Evolutionary conservation across 768 basidiomycete species (phyloP).

Genomic region (Hortiboletus campestris): DNA sequence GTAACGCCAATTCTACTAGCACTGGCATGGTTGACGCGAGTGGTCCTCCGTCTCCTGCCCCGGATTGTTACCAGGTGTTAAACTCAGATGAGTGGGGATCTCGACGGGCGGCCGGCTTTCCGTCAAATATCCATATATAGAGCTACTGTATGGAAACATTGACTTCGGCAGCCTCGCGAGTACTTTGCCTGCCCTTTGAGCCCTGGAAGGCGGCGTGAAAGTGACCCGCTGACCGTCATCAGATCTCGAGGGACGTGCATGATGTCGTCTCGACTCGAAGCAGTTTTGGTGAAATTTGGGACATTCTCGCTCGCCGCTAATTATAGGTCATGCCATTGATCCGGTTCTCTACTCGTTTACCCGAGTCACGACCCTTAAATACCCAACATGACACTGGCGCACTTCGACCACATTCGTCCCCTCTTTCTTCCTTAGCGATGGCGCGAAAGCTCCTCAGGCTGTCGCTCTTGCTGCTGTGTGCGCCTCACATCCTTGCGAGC

Average conservation of each 20-base stretch:
- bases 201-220: not conserved
- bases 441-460: slow-evolving; percentile 6
- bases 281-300: not conserved
- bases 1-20: too few relatives aligned
- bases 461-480: slow-evolving; percentile 15
- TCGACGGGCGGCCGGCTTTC: too few relatives aligned
- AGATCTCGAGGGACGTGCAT: not conserved
- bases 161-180: not conserved
- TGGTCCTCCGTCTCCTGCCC: not conserved
- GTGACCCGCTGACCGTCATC: slow-evolving; percentile 3
- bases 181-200: not conserved
- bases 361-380: slow-evolving; percentile 1
- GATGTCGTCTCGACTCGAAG: not conserved
- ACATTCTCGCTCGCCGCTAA: not conserved
- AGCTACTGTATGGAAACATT: not conserved
- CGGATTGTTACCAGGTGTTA: not conserved
- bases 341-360: not conserved
- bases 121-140: not conserved
- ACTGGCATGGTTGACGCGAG: too few relatives aligned
- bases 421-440: slow-evolving; percentile 13
- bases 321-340: not conserved
- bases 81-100: not conserved
- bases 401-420: not conserved
- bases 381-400: not conserved
- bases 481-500: slow-evolving; percentile 2